These are phyloP conservation scores for Coemansia umbellata DNA, from an alignment of 192 early-diverging fungal genomes.

Conservation along the genomic window DNA sequence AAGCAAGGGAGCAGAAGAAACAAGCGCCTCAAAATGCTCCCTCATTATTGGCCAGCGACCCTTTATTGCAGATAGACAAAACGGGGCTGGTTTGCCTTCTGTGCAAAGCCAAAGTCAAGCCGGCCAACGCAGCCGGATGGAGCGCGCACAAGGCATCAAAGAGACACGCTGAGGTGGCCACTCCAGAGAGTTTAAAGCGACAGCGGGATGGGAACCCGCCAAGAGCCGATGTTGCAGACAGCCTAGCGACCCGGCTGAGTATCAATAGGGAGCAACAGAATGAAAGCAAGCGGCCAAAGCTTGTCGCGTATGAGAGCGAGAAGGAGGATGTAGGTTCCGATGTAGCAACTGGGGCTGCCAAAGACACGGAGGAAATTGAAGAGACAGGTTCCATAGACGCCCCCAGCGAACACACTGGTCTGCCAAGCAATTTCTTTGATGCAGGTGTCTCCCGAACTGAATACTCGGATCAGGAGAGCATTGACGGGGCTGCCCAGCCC, in stretches of 20 bases:
- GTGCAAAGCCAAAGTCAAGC: conserved; percentile 6
- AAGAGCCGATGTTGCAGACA: not conserved
- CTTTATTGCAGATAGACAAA: not conserved
- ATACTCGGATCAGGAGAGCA: no score
- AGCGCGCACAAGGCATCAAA: conserved; percentile 9
- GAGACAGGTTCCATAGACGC: not conserved
- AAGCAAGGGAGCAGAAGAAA: conserved; percentile 37
- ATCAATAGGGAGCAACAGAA: not conserved
- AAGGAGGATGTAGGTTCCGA: not conserved
- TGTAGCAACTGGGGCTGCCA: no score
- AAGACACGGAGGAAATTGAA: no score
- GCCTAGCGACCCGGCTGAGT: not conserved
- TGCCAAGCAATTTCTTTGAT: conserved; percentile 15
- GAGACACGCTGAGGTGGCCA: conserved; percentile 1
- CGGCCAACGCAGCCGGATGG: conserved; percentile 8
- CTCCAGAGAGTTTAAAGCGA: not conserved
- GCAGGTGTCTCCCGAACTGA: not conserved
- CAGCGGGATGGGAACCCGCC: not conserved
- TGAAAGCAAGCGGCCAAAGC: conserved; percentile 19
- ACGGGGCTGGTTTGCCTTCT: not conserved
- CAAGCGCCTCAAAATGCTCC: conserved; percentile 7
- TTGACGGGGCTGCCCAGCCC: no score
- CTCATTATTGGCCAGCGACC: not conserved
- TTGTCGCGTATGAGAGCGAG: conserved; percentile 13
- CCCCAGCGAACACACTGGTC: not conserved